Base-by-base conservation (phyloP, 2,329 filamentous ascomycete genomes). In the Plenodomus tracheiphilus region DNA sequence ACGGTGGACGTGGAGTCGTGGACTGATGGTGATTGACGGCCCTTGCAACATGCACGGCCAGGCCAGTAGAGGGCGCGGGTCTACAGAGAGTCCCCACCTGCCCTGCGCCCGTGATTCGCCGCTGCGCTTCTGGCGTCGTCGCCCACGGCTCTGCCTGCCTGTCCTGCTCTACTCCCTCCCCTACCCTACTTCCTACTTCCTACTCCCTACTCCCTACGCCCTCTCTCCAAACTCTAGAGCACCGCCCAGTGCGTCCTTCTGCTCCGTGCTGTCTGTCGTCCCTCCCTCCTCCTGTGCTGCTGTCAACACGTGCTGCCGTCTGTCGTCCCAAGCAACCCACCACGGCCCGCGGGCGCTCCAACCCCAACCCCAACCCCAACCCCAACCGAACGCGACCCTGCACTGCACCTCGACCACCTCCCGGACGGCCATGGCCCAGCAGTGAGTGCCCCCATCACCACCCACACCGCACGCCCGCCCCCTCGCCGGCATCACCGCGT, bases 21-120 rank as follows among this genome's bases (percentile, higher is more conserved):
- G n/a, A n/a, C n/a, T n/a, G n/a, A n/a, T n/a, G n/a, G n/a, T n/a
- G n/a, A n/a, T n/a, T n/a, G n/a, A n/a, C n/a, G n/a, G n/a, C n/a
- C n/a, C n/a, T n/a, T n/a, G n/a, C n/a, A n/a, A n/a, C n/a, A n/a
- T n/a, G n/a, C n/a, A n/a, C n/a, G n/a, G n/a, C n/a, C n/a, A n/a
- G n/a, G n/a, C n/a, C n/a, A n/a, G n/a, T n/a, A n/a, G n/a, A n/a
- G n/a, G n/a, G n/a, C n/a, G n/a, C n/a, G n/a, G n/a, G n/a, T n/a
- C n/a, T n/a, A n/a, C n/a, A n/a, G n/a, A n/a, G n/a, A 37, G 16
- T 43, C 54, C 46, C 49, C 58, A 52, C 51, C 41, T 50, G 52
- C 53, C 52, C 45, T 43, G 6, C 39, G 7, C 49, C 58, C 51
- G 43, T 59, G 44, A 58, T 64, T 66, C 59, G 61, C 56, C 55